Evolutionary conservation across 768 basidiomycete species (phyloP), one percentile per base, ranked within the genome.

Genomic region (Pleurotus ostreatus): DNA sequence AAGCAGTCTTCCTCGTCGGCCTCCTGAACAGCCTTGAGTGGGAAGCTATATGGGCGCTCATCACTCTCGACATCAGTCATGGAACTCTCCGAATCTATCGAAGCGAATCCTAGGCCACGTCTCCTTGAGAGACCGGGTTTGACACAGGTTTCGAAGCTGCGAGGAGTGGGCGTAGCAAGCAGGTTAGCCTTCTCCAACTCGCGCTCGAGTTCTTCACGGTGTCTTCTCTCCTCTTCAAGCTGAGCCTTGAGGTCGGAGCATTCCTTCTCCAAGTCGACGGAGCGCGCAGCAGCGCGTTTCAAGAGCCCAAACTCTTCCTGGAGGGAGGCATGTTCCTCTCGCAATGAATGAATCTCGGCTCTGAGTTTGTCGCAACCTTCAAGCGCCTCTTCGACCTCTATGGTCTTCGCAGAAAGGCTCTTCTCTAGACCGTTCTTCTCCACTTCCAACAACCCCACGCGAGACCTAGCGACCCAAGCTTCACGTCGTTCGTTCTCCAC

Each of bases 401-500:
- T 68, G 18, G 63, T 57, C 56, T 13, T 58, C 25, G 41, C 48
- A 23, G 55, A 47, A 23, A 84, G 61, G 41, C 72, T 73, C 65
- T 78, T 81, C 62, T 79, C 78, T 46, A 88, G 66, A 2, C 74
- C 72, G n/a, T 67, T 68, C 61, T 86, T 88, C 70, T 90, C 89
- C 16, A 82, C 75, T 66, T 90, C 84, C 44, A 89, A 60, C 55
- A 89, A 62, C 6, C 84, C 79, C 5, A 83, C 72, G 40, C 80
- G 83, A 45, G 92, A 92, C 12, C 89, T 79, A n/a, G 89, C 85
- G 40, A 93, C 80, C 86, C 89, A 92, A 2, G 86, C 86, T 56
- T 94, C 92, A 53, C 85, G 79, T 22, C 89, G 78, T 71, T 94
- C 92, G n/a, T 73, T 76, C 45, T 93, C 90, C 12, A 92, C 78